A percentile compares a stretch with the other conserved stretches of the same genome.
These are phyloP conservation scores for Smallanthus sonchifolius DNA, from an alignment of 129 eudicot genomes.

Conservation along the genomic window DNA sequence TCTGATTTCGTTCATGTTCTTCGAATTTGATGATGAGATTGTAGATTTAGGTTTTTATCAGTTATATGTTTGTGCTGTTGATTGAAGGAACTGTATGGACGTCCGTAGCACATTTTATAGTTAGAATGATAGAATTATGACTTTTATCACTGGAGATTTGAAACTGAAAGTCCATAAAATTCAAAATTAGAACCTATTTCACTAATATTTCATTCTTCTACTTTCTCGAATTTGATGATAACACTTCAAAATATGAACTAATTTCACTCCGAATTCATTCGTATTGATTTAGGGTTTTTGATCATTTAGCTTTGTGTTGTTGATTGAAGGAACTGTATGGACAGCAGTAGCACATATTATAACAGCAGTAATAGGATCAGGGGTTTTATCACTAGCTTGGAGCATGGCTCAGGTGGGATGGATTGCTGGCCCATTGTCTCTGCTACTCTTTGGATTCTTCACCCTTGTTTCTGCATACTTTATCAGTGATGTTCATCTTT, in stretches of 20 bases:
- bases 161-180: neutral
- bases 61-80: slow-evolving; percentile 5
- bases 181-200: neutral
- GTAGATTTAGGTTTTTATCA: neutral
- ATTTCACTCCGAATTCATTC: neutral
- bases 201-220: neutral
- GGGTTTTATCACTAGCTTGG: slow-evolving; percentile 88
- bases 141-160: neutral
- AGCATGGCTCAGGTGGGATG: slow-evolving; percentile 83
- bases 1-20: neutral
- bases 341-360: slow-evolving; percentile 84
- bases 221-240: neutral
- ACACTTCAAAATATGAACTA: neutral
- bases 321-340: slow-evolving; percentile 31
- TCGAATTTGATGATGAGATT: neutral
- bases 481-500: slow-evolving; percentile 53
- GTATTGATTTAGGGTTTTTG: neutral
- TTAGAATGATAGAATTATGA: slow-evolving; percentile 52
- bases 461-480: slow-evolving; percentile 54
- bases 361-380: slow-evolving; percentile 86
- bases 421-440: slow-evolving; percentile 73
- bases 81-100: slow-evolving; percentile 48
- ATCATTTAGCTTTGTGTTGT: neutral
- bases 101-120: slow-evolving; percentile 61
- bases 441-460: slow-evolving; percentile 50